These are phyloP conservation scores for Aspergillus diversus DNA, from an alignment of 495 filamentous ascomycete genomes.

Conservation along the genomic window DNA sequence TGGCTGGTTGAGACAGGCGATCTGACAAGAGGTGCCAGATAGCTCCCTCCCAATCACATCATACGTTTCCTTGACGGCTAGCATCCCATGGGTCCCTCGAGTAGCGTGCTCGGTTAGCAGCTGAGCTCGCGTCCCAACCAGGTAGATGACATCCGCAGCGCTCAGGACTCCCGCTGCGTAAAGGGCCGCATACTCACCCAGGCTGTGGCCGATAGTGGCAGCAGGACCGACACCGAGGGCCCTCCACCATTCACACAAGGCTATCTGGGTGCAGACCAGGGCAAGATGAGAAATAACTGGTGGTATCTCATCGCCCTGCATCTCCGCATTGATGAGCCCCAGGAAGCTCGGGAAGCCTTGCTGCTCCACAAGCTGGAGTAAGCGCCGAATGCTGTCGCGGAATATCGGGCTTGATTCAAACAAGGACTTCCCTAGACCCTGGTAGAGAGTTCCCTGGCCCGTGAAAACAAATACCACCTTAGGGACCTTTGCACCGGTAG, in stretches of 20 bases:
- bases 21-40: constrained; percentile 35
- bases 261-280: constrained; percentile 81
- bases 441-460: constrained; percentile 60
- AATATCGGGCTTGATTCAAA: constrained; percentile 67
- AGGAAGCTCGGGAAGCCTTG: constrained; percentile 70
- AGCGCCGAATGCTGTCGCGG: constrained; percentile 66
- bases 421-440: constrained; percentile 68
- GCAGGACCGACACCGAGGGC: constrained; percentile 76
- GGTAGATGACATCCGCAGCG: constrained; percentile 76
- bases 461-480: constrained; percentile 38
- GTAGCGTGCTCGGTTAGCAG: constrained; percentile 75
- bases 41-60: constrained; percentile 37
- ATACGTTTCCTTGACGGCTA: constrained; percentile 48
- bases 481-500: constrained; percentile 7
- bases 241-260: constrained; percentile 77
- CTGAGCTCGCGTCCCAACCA: constrained; percentile 77
- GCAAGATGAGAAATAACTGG: constrained; percentile 80
- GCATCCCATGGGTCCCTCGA: constrained; percentile 67
- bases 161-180: constrained; percentile 80
- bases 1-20: constrained; percentile 58
- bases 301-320: constrained; percentile 53
- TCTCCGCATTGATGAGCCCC: constrained; percentile 57
- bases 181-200: constrained; percentile 87
- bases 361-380: constrained; percentile 64
- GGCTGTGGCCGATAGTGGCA: constrained; percentile 81